Conservation (phyloP, 768 basidiomycete species). For the Pisolithus marmoratus region DNA sequence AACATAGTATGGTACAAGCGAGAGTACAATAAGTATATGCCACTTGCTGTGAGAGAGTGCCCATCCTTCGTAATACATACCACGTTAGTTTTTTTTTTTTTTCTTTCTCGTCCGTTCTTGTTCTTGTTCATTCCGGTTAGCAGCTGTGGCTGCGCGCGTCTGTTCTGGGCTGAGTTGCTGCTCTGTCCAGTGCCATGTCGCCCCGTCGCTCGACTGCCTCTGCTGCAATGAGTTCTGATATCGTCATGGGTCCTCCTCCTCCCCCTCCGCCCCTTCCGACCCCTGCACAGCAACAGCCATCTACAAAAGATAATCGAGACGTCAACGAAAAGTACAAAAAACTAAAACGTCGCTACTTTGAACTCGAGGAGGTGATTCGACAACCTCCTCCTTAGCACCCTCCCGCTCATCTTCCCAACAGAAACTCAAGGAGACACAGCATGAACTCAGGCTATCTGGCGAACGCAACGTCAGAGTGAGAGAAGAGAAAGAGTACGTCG, state of each 20-base stretch:
- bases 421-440: slow-evolving; percentile 55
- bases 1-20: too few relatives aligned
- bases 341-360: slow-evolving; percentile 60
- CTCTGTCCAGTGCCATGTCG: slow-evolving; percentile 26
- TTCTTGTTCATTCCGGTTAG: slow-evolving; percentile 29
- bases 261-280: slow-evolving; percentile 27
- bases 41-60: too few relatives aligned
- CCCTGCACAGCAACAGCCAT: slow-evolving; percentile 15
- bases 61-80: too few relatives aligned
- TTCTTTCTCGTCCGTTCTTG: background rate
- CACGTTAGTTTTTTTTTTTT: too few relatives aligned
- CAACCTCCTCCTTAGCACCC: background rate
- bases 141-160: slow-evolving; percentile 16
- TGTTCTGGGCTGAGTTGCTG: slow-evolving; percentile 8
- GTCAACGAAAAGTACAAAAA: slow-evolving; percentile 56
- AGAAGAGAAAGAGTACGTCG: slow-evolving; percentile 57
- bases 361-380: slow-evolving; percentile 59
- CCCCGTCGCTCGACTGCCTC: slow-evolving; percentile 19
- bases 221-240: slow-evolving; percentile 37
- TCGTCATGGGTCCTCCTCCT: slow-evolving; percentile 47
- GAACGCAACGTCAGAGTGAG: slow-evolving; percentile 59
- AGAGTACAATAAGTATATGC: too few relatives aligned
- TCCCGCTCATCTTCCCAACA: slow-evolving; percentile 18
- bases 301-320: slow-evolving; percentile 39
- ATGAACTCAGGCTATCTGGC: slow-evolving; percentile 53